Evolutionary conservation across 129 eudicot genomes (phyloP).

Genomic region (Helichrysum umbraculigerum): DNA sequence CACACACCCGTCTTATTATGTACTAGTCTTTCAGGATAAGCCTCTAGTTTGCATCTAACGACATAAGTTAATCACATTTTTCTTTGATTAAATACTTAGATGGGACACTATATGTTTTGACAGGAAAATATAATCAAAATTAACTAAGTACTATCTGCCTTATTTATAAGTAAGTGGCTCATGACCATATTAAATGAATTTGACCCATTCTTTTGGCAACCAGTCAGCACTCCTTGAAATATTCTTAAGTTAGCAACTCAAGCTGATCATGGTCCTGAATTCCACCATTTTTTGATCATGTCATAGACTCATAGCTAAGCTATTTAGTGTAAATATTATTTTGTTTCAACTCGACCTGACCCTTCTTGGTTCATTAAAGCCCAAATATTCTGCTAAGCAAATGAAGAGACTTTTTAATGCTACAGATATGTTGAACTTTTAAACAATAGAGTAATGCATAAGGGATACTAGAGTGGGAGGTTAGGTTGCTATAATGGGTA

Average conservation of each 20-base stretch:
- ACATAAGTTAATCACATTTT: neutral
- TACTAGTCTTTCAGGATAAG: neutral
- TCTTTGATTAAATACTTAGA: no score
- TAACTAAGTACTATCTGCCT: neutral
- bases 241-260: neutral
- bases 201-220: neutral
- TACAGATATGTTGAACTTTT: neutral
- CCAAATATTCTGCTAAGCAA: conserved; percentile 3
- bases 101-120: neutral
- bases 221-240: neutral
- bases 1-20: neutral
- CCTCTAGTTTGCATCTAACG: neutral
- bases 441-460: neutral
- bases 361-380: neutral
- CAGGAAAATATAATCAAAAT: neutral
- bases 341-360: neutral
- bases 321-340: neutral
- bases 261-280: neutral
- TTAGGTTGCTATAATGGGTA: neutral
- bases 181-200: neutral
- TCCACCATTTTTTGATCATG: neutral
- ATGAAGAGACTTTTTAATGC: neutral
- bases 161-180: neutral
- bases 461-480: neutral
- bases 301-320: no score